These are phyloP conservation scores for Ustilago crameri DNA, from an alignment of 1,284 basidiomycete species.

Conservation along the genomic window DNA sequence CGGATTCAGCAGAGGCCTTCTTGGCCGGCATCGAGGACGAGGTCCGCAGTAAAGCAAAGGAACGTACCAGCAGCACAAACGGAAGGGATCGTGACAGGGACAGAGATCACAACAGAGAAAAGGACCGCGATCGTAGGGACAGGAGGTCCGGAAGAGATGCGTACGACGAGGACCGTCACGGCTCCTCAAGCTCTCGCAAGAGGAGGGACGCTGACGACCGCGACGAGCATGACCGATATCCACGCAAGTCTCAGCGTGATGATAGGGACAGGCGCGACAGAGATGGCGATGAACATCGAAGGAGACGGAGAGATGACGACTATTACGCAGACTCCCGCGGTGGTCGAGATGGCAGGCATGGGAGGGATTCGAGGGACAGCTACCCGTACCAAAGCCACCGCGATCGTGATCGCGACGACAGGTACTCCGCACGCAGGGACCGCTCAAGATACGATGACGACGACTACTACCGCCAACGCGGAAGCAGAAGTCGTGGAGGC, in stretches of 20 bases:
- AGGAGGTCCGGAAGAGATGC: slow-evolving; percentile 32
- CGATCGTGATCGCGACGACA: slow-evolving; percentile 26
- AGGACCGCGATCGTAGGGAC: slow-evolving; percentile 33
- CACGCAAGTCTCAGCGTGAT: slow-evolving; percentile 36
- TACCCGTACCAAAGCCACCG: slow-evolving; percentile 22
- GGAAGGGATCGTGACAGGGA: slow-evolving; percentile 17
- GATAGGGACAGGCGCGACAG: slow-evolving; percentile 55
- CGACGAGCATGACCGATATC: slow-evolving; percentile 40
- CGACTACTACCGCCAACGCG: slow-evolving; percentile 66
- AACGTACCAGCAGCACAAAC: slow-evolving; percentile 18
- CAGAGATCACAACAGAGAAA: slow-evolving; percentile 22
- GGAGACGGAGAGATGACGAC: slow-evolving; percentile 50
- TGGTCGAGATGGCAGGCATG: slow-evolving; percentile 20
- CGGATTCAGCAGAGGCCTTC: slow-evolving; percentile 45
- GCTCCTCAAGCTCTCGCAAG: slow-evolving; percentile 26
- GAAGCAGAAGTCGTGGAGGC: slow-evolving; percentile 51
- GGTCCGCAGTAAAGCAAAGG: slow-evolving; percentile 24
- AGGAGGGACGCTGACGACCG: slow-evolving; percentile 36
- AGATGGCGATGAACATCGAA: slow-evolving; percentile 51
- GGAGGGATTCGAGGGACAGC: slow-evolving; percentile 11
- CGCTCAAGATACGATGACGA: slow-evolving; percentile 41
- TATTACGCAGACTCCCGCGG: slow-evolving; percentile 29
- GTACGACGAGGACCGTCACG: slow-evolving; percentile 29
- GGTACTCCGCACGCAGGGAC: slow-evolving; percentile 34
- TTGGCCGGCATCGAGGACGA: slow-evolving; percentile 46